Conservation (phyloP, 108 stramenopile species). For the Aurantiochytrium sp. region DNA sequence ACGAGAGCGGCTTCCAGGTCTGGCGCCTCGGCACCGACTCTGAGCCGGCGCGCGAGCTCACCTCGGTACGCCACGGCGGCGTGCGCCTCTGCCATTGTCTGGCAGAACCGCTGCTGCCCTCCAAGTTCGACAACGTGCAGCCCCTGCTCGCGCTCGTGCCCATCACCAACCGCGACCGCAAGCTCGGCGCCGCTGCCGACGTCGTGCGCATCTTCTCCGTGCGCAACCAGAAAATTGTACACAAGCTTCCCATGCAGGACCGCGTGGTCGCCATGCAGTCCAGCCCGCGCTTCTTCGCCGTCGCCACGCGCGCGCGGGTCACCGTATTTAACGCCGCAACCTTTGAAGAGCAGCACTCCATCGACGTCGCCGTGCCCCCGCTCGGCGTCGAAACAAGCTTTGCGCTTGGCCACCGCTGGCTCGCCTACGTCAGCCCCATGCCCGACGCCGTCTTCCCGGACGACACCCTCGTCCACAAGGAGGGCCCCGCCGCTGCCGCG, state of each 20-base stretch:
- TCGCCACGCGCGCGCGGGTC: not conserved
- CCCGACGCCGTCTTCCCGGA: not conserved
- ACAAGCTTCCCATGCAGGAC: not conserved
- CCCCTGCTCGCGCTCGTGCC: not conserved
- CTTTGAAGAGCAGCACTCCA: not conserved
- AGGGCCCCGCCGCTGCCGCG: not conserved
- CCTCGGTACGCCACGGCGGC: not conserved
- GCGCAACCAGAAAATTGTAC: not conserved
- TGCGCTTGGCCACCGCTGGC: constrained; percentile 9
- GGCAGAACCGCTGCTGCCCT: not conserved
- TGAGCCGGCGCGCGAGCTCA: not conserved
- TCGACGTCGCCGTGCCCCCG: not conserved
- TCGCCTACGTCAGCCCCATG: not conserved
- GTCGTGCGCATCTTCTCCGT: constrained; percentile 20
- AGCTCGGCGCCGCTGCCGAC: not conserved
- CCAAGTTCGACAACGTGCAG: not conserved
- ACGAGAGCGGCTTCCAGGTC: constrained; percentile 6
- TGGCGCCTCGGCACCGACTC: not conserved
- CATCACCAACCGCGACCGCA: not conserved
- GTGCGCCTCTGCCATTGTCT: not conserved
- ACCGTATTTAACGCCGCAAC: not conserved
- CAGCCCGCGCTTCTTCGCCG: not conserved
- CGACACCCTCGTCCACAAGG: not conserved
- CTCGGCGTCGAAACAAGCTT: not conserved
- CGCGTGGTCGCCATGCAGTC: not conserved